Evolutionary conservation across 2,329 filamentous ascomycete genomes (phyloP), one percentile per base, ranked within the genome.

Genomic region (Epichloe gansuensis): DNA sequence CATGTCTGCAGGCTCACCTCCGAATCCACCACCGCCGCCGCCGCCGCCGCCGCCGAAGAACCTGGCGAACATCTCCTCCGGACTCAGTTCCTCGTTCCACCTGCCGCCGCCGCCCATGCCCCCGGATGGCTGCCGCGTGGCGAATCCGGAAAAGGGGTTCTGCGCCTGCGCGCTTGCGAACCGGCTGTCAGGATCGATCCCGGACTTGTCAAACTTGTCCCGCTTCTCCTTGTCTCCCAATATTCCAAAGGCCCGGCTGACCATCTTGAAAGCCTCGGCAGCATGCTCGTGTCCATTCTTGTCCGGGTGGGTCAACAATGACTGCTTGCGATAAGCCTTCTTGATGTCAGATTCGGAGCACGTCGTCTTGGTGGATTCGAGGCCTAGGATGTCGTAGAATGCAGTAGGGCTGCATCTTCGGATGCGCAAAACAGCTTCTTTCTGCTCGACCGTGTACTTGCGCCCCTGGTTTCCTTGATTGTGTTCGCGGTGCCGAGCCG

Each of bases 261-360:
- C 89, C 87, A 96, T 87, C 75, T 98, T 98, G 74, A 98, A 98
- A 35, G 93, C 93, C 73, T 98, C 93, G 66, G 96, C 93, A 51
- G 93, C 91, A 54, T 94, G 82, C 39, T 91, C 84, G 67, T 96
- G 90, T 49, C 90, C 90, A 76, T 98, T 98, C 75, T 98, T 98
- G 75, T 98, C 93, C 57, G 93, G 93, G 74, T 98, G 93, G 54
- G 93, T 98, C 64, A 97, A 76, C 62, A 98, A 74, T 65, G 87
- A 93, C 66, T 94, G 78, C 72, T 95, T 97, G 64, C 91, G 81
- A 71, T 98, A 98, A 6, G 93, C 91, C 74, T 97, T 97, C 70
- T 97, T 98, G 66, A 98, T 89, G 63, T 97, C 91, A 56, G 75
- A 69, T 60, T 97, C 91, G 47, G 81, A 81, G 62, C 80, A 84